These are phyloP conservation scores for Coemansia sp. DNA, from an alignment of 192 early-diverging fungal species.

Conservation along the genomic window DNA sequence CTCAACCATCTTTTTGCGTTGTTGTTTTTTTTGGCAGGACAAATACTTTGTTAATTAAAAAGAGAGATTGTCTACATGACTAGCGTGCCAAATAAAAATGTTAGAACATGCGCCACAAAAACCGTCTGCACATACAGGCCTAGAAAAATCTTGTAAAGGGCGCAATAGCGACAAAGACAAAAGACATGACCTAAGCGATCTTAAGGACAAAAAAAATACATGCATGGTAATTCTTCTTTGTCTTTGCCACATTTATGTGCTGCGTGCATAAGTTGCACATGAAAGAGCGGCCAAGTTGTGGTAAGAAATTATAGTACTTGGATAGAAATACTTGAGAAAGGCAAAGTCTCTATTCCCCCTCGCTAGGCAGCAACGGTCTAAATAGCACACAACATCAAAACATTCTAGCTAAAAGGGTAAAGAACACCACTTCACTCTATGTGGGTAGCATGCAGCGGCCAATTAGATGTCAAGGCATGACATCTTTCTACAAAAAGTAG, in stretches of 20 bases:
- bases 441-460: no score
- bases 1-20: not conserved
- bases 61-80: not conserved
- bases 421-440: no score
- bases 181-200: not conserved
- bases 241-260: no score
- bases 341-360: not conserved
- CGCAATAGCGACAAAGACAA: not conserved
- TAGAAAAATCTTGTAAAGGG: not conserved
- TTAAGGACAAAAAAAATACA: not conserved
- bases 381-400: no score
- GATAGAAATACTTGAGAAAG: not conserved
- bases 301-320: no score
- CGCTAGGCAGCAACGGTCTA: not conserved
- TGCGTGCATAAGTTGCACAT: not conserved
- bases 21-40: not conserved
- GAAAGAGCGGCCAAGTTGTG: no score
- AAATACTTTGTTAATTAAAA: not conserved
- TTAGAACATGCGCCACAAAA: not conserved
- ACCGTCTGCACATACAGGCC: not conserved
- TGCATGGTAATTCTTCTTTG: no score
- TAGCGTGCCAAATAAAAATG: not conserved
- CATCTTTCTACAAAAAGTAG: not conserved
- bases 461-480: no score
- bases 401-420: no score